A percentile compares a stretch with the other conserved stretches of the same genome.
Conservation (phyloP, 2,329 filamentous ascomycete genomes). For the Colletotrichum orchidophilum region DNA sequence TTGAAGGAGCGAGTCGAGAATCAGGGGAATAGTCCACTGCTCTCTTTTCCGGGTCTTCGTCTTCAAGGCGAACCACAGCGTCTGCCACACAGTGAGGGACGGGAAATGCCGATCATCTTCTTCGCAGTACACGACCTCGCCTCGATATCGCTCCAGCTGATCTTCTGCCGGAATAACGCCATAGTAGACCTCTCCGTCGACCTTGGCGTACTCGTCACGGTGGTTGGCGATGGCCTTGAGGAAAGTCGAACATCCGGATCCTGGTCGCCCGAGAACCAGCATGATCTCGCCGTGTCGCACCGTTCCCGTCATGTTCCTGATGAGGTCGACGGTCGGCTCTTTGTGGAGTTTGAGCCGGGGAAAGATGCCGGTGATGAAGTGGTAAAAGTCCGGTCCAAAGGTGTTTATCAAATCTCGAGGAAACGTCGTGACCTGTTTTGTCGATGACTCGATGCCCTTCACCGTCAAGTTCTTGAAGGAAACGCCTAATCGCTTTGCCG, state of each 20-base stretch:
- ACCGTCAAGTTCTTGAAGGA: slow-evolving; percentile 81
- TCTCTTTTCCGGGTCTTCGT: slow-evolving; percentile 79
- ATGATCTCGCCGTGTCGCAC: slow-evolving; percentile 49
- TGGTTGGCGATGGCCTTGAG: slow-evolving; percentile 80
- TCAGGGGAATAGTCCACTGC: slow-evolving; percentile 70
- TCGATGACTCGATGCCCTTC: slow-evolving; percentile 72
- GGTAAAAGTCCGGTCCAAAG: slow-evolving; percentile 83
- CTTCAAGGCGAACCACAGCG: slow-evolving; percentile 76
- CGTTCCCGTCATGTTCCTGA: slow-evolving; percentile 45
- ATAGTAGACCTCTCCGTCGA: slow-evolving; percentile 76
- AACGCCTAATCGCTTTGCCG: slow-evolving; percentile 81
- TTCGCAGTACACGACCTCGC: slow-evolving; percentile 81
- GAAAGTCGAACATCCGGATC: slow-evolving; percentile 80
- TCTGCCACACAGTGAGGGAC: slow-evolving; percentile 79
- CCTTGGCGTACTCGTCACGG: slow-evolving; percentile 69
- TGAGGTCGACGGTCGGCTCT: slow-evolving; percentile 40
- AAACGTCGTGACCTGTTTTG: slow-evolving; percentile 76
- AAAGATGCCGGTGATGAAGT: slow-evolving; percentile 58
- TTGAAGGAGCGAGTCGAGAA: slow-evolving; percentile 75
- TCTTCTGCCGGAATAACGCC: slow-evolving; percentile 75
- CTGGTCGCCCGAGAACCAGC: slow-evolving; percentile 71
- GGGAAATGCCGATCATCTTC: slow-evolving; percentile 83
- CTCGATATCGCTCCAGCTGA: slow-evolving; percentile 74
- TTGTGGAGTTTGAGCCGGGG: slow-evolving; percentile 41
- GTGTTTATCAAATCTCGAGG: slow-evolving; percentile 80